Evolutionary conservation across 208 protist genomes (phyloP).

Genomic region (Trypanosoma rangeli): DNA sequence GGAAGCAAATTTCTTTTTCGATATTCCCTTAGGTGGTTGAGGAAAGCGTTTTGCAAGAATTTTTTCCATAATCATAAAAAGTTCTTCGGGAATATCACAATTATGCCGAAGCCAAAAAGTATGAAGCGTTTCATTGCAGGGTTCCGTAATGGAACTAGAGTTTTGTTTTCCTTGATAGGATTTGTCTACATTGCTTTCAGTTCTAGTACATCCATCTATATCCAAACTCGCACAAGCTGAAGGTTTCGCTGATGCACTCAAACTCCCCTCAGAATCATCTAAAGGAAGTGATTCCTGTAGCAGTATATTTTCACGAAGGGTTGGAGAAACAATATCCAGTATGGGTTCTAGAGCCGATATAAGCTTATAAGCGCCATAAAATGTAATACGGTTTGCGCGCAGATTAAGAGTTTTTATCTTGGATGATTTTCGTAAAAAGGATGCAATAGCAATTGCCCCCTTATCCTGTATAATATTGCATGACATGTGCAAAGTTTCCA

Average conservation of each 20-base stretch:
- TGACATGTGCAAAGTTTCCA: slow-evolving; percentile 58
- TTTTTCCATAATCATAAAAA: slow-evolving; percentile 35
- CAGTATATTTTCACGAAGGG: slow-evolving; percentile 13
- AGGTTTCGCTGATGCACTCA: slow-evolving; percentile 11
- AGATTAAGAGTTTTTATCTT: slow-evolving; percentile 59
- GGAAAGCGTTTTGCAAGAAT: slow-evolving; percentile 58
- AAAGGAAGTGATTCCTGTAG: not conserved
- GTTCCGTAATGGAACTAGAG: slow-evolving; percentile 8
- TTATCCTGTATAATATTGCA: slow-evolving; percentile 58
- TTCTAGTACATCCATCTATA: not conserved
- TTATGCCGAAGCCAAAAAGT: slow-evolving; percentile 64
- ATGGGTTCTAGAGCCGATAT: slow-evolving; percentile 40
- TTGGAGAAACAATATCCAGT: slow-evolving; percentile 16
- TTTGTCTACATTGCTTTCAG: slow-evolving; percentile 2
- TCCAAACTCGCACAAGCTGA: slow-evolving; percentile 3
- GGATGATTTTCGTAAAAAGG: slow-evolving; percentile 28
- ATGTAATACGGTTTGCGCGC: slow-evolving; percentile 48
- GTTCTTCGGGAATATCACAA: slow-evolving; percentile 37
- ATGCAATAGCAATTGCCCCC: slow-evolving; percentile 36
- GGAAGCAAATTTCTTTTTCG: slow-evolving; percentile 33
- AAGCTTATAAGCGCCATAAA: slow-evolving; percentile 39
- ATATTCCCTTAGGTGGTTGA: slow-evolving; percentile 38
- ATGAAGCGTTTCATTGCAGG: slow-evolving; percentile 47
- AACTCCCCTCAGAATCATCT: not conserved
- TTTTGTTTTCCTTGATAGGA: slow-evolving; percentile 2